Base-by-base conservation (phyloP, 1,284 basidiomycete genomes). In the Schizophyllum commune region DNA sequence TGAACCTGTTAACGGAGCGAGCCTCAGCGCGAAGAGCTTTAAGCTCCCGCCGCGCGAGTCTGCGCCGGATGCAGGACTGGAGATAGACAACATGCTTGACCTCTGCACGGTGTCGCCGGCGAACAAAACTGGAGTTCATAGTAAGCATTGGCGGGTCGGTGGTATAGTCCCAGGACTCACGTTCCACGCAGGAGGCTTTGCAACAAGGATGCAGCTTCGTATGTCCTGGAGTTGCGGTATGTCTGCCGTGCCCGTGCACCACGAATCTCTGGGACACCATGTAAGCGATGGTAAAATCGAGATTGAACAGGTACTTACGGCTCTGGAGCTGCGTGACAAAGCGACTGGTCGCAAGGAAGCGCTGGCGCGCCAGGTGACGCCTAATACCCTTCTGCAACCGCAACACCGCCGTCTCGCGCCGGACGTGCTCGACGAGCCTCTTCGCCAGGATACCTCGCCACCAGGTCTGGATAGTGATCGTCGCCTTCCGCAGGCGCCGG, bases 1-100 rank as follows among this genome's bases (percentile, higher is more conserved):
- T 98, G 84, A 97, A 97, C 74, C 97, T 98, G 67, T 91, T 91
- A 33, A 96, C 96, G 0, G 96, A 98, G 60, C 95, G 93, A 22
- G 97, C 97, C 74, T 99, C 97, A 27, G 88, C 84, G 69, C 86
- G 89, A 64, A 98, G 85, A 5, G 79, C 80, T 66, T 89, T 89
- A 61, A 99, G 85, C 72, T 98, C 88, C 67, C 88, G 90, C 64
- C 89, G 86, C 32, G 97, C 97, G 57, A 92, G 77, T 54, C 93
- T 88, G 32, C 96, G 91, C 59, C 97, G 92, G 63, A 96, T 81
- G 70, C 94, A 96, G 20, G 93, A 96, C 73, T 99, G 97, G 33
- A 99, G 75, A 69, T 91, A 89, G 60, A 98, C 77, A 61, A 99
- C 85, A 67, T 85, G 85, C 61, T 79, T 81, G 60, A 93, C 81